These are phyloP conservation scores for Ascochyta pisi DNA, from an alignment of 2,329 filamentous ascomycete species.

Conservation along the genomic window DNA sequence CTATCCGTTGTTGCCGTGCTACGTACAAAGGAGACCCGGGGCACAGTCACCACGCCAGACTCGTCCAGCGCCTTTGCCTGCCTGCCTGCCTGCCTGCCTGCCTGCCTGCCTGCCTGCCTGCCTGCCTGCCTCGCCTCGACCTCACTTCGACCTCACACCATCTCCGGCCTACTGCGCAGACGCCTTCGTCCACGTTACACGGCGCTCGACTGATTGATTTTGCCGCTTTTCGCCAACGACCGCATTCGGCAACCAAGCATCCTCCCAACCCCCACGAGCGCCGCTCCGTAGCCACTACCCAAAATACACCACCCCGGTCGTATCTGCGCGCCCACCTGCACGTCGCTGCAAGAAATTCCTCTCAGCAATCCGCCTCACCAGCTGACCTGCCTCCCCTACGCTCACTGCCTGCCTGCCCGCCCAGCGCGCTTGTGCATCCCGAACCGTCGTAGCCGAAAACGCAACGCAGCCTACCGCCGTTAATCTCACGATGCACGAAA, in stretches of 20 bases:
- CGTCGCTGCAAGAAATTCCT: conserved; percentile 19
- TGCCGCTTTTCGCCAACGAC: conserved; percentile 18
- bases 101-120: too few species aligned
- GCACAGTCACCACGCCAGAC: conserved; percentile 1
- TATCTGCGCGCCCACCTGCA: conserved; percentile 19
- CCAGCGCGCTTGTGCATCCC: conserved; percentile 42
- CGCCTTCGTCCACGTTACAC: conserved; percentile 8
- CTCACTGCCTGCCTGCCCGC: conserved; percentile 28
- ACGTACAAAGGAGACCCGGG: conserved; percentile 17
- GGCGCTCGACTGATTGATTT: conserved; percentile 12
- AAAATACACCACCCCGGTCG: conserved; percentile 23
- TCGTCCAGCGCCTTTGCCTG: background rate
- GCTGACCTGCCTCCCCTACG: conserved; percentile 31
- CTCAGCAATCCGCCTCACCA: conserved; percentile 25
- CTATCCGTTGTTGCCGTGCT: conserved; percentile 16
- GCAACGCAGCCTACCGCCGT: conserved; percentile 28
- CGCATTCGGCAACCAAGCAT: conserved; percentile 22
- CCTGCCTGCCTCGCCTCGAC: too few species aligned
- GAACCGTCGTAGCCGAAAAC: conserved; percentile 29
- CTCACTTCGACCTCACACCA: conserved; percentile 7
- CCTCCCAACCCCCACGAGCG: conserved; percentile 26
- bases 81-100: background rate
- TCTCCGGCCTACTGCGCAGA: background rate
- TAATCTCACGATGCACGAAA: conserved; percentile 41
- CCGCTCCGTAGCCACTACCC: conserved; percentile 32